Conservation (phyloP, 2,329 filamentous ascomycete genomes). For the Alternaria burnsii region DNA sequence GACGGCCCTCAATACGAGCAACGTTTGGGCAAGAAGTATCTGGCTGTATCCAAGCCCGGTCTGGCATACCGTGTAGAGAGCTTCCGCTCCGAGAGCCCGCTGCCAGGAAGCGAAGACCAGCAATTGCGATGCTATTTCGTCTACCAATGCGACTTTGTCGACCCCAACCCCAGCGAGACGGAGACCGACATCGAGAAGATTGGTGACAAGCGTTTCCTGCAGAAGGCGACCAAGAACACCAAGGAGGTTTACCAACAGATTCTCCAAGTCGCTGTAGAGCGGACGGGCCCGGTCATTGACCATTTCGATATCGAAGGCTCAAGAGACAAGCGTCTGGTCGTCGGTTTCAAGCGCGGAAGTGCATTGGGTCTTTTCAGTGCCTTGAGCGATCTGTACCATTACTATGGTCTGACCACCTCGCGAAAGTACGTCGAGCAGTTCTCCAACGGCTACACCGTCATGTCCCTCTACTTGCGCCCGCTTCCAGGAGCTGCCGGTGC, state of each 20-base stretch:
- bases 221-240: slow-evolving; percentile 95
- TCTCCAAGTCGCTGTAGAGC: slow-evolving; percentile 81
- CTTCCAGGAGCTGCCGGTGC: slow-evolving; percentile 56
- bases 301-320: slow-evolving; percentile 94
- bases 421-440: slow-evolving; percentile 98
- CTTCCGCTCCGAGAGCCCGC: slow-evolving; percentile 86
- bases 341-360: slow-evolving; percentile 93
- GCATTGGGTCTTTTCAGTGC: slow-evolving; percentile 94
- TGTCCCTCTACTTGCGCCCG: slow-evolving; percentile 91
- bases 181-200: slow-evolving; percentile 93
- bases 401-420: slow-evolving; percentile 95
- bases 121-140: slow-evolving; percentile 98
- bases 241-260: slow-evolving; percentile 96
- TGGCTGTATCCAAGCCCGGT: slow-evolving; percentile 76
- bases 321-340: slow-evolving; percentile 90
- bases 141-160: slow-evolving; percentile 91
- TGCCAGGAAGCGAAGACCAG: slow-evolving; percentile 78
- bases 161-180: slow-evolving; percentile 73
- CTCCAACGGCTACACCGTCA: slow-evolving; percentile 96
- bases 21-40: slow-evolving; percentile 92
- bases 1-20: slow-evolving; percentile 91
- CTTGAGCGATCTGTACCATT: slow-evolving; percentile 95
- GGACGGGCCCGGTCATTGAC: slow-evolving; percentile 95
- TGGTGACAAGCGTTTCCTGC: slow-evolving; percentile 90
- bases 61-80: slow-evolving; percentile 94